Base-by-base conservation (phyloP, 176 grass and related monocot genomes). In the Leersia perrieri region DNA sequence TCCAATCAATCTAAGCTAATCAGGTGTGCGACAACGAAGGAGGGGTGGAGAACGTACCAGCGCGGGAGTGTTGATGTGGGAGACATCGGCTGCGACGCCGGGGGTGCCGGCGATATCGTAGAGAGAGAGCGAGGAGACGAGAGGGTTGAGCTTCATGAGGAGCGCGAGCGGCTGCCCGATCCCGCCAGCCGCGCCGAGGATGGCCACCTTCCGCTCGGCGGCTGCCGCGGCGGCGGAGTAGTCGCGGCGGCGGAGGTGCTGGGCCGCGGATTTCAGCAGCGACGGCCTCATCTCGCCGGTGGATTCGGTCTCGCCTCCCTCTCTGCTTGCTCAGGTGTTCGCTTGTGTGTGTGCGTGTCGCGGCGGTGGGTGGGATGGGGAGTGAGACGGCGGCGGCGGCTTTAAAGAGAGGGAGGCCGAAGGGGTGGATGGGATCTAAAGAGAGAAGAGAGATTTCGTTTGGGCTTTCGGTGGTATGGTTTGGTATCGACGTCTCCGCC, bases 161-260 rank as follows among this genome's bases (percentile, higher is more conserved):
- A 94, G 91, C 36, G 85, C 74, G 29, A 94, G 82, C 5, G 91
- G 91, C 80, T 94, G 91, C 5, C 91, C 91, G 63, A 94, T 94
- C 3, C 91, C 91, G 12, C 91, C 91, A 13, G 88, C 91, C 20
- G 91, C 91, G 30, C 91, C 91, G 29, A 94, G 91, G 74, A 94
- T 26, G 34, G 88, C 88, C 42, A 94, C 91, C 82, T 94, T 94
- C 29, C 82, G 77, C 58, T 77, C 87, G 12, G 82, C 25, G 39
- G 5, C 60, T 4, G 23, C 55, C 2, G 76, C 70, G 8, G 75
- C 63, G 8, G 87, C 47, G 11, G 86, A 42, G 41, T 84, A 82
- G 34, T 15, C 41, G 31, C 65, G 67, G 31, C 83, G 87, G 82
- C 87, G 87, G 41, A 85, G 66, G 72, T 60, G 58, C 57, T 81